These are phyloP conservation scores for Ogataea sp. DNA, from an alignment of 805 yeast genomes.

Conservation along the genomic window DNA sequence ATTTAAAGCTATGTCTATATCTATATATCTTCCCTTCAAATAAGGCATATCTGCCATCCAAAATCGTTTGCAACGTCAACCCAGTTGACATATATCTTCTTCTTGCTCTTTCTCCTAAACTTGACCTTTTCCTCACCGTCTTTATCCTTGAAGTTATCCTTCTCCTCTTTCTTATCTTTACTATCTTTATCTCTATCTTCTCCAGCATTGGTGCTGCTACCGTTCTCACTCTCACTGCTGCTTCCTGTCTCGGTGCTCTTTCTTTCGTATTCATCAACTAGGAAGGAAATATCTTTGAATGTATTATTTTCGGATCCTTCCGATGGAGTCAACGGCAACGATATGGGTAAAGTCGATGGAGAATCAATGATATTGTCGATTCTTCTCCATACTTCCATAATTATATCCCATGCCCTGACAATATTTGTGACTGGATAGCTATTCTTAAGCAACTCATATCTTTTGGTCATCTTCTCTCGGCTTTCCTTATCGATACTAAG, in stretches of 20 bases:
- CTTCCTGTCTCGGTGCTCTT: background rate
- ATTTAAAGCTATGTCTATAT: too few relatives aligned
- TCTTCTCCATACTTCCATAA: conserved; percentile 30
- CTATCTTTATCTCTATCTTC: too few relatives aligned
- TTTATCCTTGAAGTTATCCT: background rate
- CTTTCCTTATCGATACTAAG: conserved; percentile 16
- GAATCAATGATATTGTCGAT: background rate
- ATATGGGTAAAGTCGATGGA: background rate
- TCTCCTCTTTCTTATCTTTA: too few relatives aligned
- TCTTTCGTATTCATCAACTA: conserved; percentile 12
- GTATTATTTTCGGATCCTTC: background rate
- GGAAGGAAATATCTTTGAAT: background rate
- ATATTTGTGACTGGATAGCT: conserved; percentile 28
- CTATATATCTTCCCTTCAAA: too few relatives aligned
- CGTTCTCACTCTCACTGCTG: background rate
- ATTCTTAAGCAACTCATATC: conserved; percentile 18
- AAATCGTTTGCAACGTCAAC: conserved; percentile 28
- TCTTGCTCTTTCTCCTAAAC: conserved; percentile 5
- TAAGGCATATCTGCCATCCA: conserved; percentile 31
- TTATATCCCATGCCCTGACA: conserved; percentile 26
- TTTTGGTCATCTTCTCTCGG: conserved; percentile 15
- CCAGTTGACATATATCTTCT: conserved; percentile 33
- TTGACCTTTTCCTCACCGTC: background rate
- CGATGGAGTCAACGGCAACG: background rate
- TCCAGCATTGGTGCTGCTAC: conserved; percentile 1